phyloP scores from a whole-genome alignment of 1,139 yeast species.

The Geotrichum armillariae region DNA sequence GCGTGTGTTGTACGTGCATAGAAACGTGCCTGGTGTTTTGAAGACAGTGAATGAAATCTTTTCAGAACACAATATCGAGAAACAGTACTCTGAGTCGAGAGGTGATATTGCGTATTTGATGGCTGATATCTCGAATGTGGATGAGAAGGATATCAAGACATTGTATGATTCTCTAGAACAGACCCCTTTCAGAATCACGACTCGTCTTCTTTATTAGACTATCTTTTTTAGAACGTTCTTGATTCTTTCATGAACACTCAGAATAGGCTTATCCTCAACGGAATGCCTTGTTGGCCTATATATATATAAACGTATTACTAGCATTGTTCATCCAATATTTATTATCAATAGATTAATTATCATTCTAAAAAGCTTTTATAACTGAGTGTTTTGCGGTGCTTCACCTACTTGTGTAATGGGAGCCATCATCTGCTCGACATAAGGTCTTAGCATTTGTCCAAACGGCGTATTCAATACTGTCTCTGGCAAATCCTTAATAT shows the following conservation, averaged over 20 bases:
- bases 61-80: conserved; percentile 93
- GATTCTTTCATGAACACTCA: too few relatives aligned
- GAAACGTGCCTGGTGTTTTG: conserved; percentile 98
- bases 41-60: conserved; percentile 95
- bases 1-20: conserved; percentile 94
- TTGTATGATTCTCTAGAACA: conserved; percentile 84
- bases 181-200: conserved; percentile 88
- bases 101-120: conserved; percentile 96
- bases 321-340: conserved; percentile 5
- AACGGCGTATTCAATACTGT: conserved; percentile 60
- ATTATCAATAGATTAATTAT: background rate
- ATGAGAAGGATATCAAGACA: conserved; percentile 75
- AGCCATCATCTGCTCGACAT: conserved; percentile 12
- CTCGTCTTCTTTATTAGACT: conserved; percentile 82
- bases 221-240: too few relatives aligned
- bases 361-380: background rate
- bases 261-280: conserved; percentile 16
- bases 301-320: background rate
- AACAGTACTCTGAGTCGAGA: conserved; percentile 94
- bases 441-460: conserved; percentile 50
- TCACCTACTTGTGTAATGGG: conserved; percentile 2
- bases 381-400: background rate
- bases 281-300: background rate
- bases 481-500: conserved; percentile 55
- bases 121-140: conserved; percentile 95